phyloP scores from a whole-genome alignment of 805 yeast species.

The Monosporozyma servazzii region DNA sequence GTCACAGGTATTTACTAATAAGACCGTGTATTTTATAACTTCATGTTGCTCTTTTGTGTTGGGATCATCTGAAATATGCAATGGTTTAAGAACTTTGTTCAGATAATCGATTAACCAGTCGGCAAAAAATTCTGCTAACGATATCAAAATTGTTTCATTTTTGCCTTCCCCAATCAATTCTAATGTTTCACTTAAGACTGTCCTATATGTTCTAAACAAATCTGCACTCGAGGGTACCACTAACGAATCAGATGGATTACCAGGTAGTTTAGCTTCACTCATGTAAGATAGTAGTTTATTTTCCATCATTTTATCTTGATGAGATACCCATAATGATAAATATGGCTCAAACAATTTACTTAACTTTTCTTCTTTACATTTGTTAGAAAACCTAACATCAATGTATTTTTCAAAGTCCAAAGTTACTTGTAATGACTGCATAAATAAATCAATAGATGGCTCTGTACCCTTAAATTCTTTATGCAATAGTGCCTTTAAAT shows the following conservation, averaged over 20 bases:
- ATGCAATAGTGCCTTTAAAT: slow-evolving; percentile 47
- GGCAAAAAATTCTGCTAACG: slow-evolving; percentile 50
- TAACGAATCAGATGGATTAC: slow-evolving; percentile 43
- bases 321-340: slow-evolving; percentile 73
- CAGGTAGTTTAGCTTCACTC: slow-evolving; percentile 46
- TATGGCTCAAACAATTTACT: slow-evolving; percentile 79
- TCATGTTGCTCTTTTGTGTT: slow-evolving; percentile 33
- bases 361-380: slow-evolving; percentile 35
- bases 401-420: slow-evolving; percentile 75
- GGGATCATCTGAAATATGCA: slow-evolving; percentile 33
- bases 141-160: slow-evolving; percentile 21
- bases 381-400: slow-evolving; percentile 49
- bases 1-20: slow-evolving; percentile 81
- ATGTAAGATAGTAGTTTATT: slow-evolving; percentile 57
- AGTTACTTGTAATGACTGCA: slow-evolving; percentile 64
- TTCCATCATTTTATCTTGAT: slow-evolving; percentile 61
- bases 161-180: slow-evolving; percentile 35
- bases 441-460: slow-evolving; percentile 53
- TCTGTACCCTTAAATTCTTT: slow-evolving; percentile 32
- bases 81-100: slow-evolving; percentile 39
- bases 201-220: slow-evolving; percentile 68
- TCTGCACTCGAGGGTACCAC: slow-evolving; percentile 85
- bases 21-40: slow-evolving; percentile 55
- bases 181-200: slow-evolving; percentile 59
- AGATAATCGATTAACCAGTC: slow-evolving; percentile 57